Evolutionary conservation across 495 filamentous ascomycete species (phyloP).

Genomic region (Amniculicola lignicola): DNA sequence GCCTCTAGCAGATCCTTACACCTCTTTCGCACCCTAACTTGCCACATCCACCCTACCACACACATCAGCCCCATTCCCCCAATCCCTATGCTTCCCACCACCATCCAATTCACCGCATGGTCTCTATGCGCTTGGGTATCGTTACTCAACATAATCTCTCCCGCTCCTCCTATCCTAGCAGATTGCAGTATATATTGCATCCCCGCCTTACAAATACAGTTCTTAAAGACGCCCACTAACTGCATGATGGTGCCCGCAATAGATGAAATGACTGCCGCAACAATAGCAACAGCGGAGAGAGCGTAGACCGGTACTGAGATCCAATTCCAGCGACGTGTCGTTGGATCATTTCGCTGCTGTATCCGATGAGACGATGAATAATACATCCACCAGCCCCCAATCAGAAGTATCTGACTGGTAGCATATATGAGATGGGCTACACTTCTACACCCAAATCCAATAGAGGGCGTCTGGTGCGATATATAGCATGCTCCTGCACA

Average conservation of each 20-base stretch:
- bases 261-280: neutral
- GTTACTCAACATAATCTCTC: neutral
- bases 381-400: neutral
- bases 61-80: neutral
- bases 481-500: neutral
- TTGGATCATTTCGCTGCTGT: neutral
- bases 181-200: neutral
- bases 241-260: slow-evolving; percentile 11
- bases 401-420: neutral
- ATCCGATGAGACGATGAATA: neutral
- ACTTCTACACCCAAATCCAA: neutral
- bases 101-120: neutral
- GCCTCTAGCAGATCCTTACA: neutral
- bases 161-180: neutral
- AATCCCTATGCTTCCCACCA: neutral
- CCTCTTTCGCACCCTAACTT: neutral
- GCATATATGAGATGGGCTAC: neutral
- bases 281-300: neutral
- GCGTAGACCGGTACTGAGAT: neutral
- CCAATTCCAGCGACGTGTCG: neutral
- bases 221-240: slow-evolving; percentile 7
- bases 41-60: neutral
- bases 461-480: neutral
- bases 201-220: slow-evolving; percentile 5
- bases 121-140: neutral